Evolutionary conservation across 306 rosid genomes (phyloP), one percentile per base, ranked within the genome.

Genomic region (Pyrus communis): DNA sequence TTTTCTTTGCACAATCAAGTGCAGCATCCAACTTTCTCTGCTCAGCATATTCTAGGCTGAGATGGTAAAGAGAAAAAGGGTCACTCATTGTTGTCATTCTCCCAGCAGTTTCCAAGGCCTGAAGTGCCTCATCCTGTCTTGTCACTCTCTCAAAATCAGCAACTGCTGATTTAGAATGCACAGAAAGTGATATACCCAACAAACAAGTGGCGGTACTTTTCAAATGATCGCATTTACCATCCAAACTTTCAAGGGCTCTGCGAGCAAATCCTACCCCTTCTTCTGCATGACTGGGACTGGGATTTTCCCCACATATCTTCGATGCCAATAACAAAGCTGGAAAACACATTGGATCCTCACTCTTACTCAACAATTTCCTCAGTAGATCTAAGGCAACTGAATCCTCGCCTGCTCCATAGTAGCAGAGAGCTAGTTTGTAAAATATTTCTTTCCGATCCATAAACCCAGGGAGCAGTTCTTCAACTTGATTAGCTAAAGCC

Each of bases 21-120:
- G 98, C 97, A 54, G 81, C 69, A 75, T 90, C 97, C 80, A 96
- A 87, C 81, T 88, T 87, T 86, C 99, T 86, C 73, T 89, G 96
- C 57, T 92, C 87, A 4, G 99, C 96, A 77, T 83, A 80, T 82
- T 89, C 93, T 74, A 92, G 76, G 75, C 96, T 88, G 69, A 88
- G 88, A 84, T 86, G 82, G 79, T 85, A 96, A 57, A 91, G 80
- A 77, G 88, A 67, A 75, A 62, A 27, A 19, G 96, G 90, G 67
- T 91, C 90, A 31, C 76, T 82, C 88, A 86, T 89, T 87, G 73
- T 54, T 69, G 92, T 88, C 89, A 84, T 74, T 80, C 45, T 78
- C 77, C 86, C 84, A 4, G 97, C 91, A 79, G 91, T 82, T 83
- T 87, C 91, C 70, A 95, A 82, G 35, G 81, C 86, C 78, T 67